Evolutionary conservation across 768 basidiomycete species (phyloP), one percentile per base, ranked within the genome.

Genomic region (Tulasnella calospora): DNA sequence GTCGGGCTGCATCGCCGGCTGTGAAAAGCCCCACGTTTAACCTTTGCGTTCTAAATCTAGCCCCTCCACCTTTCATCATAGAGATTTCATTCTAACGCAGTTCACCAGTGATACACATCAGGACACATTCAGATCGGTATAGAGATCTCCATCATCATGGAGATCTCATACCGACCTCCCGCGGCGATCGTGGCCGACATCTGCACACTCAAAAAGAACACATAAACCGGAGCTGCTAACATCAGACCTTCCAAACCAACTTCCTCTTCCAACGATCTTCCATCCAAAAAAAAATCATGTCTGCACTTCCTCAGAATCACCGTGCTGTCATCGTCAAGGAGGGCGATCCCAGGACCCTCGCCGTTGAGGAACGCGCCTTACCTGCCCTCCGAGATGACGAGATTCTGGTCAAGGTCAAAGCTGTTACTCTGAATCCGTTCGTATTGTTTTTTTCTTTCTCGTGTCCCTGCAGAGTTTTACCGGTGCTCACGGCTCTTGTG

Each of bases 371-470:
- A 13, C 61, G 61, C 61, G 61, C 61, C 12, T 67, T 67, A 67
- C 61, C 61, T 17, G 3, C 61, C 33, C 30, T 67, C 27, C 2
- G 33, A 67, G 74, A 75, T 47, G 51, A 47, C 33, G 74, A 75
- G 55, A 61, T 79, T 46, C 78, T 79, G 21, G 40, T 79, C 78
- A 79, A 79, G 35, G 46, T 79, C 40, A 71, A 71, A 44, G 79
- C 79, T 19, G 61, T 80, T 33, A 67, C 81, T 33, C 72, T 81
- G 27, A 81, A 81, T 41, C 81, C 81, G 74, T 75, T 30, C 19
- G 74, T 75, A 8, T 47, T 9, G 8, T 44, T 41, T 27, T 79
- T 67, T 10, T 40, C 38, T 3, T 40, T 10, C 38, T 40, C 38
- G 71, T 44, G 41, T 44, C 41, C 41, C 12, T 8, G 8, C 41